Evolutionary conservation across 306 rosid species (phyloP).

Genomic region (Malus domestica): DNA sequence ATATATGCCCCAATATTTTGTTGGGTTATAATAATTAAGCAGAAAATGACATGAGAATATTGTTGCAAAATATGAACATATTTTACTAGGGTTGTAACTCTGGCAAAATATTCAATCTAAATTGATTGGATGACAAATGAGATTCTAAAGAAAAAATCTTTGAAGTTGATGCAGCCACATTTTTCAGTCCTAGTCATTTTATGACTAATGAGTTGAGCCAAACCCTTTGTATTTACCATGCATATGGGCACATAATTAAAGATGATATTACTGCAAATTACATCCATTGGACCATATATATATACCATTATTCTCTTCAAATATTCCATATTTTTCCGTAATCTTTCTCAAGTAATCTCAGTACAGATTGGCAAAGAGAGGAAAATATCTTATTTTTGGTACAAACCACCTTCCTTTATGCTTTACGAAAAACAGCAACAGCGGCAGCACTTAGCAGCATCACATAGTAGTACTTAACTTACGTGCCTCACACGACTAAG

Average conservation of each 20-base stretch:
- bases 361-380: neutral
- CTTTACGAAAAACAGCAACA: neutral
- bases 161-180: neutral
- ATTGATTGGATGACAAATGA: neutral
- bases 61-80: neutral
- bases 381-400: neutral
- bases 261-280: neutral
- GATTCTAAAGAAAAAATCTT: neutral
- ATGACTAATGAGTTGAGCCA: neutral
- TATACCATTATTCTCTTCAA: neutral
- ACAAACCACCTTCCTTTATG: neutral
- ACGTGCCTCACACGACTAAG: slow-evolving; percentile 60
- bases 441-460: slow-evolving; percentile 20
- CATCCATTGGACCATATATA: neutral
- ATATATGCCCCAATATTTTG: neutral
- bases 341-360: neutral
- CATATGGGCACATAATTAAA: neutral
- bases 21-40: neutral
- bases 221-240: neutral
- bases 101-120: neutral
- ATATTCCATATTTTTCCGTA: neutral
- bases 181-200: neutral
- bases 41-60: neutral
- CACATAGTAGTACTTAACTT: slow-evolving; percentile 18
- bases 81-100: neutral